Percentiles rank a stretch among this genome's conserved stretches.
Evolutionary conservation across 2,329 filamentous ascomycete species (phyloP).

Genomic region (Ophiostoma fasciatum): DNA sequence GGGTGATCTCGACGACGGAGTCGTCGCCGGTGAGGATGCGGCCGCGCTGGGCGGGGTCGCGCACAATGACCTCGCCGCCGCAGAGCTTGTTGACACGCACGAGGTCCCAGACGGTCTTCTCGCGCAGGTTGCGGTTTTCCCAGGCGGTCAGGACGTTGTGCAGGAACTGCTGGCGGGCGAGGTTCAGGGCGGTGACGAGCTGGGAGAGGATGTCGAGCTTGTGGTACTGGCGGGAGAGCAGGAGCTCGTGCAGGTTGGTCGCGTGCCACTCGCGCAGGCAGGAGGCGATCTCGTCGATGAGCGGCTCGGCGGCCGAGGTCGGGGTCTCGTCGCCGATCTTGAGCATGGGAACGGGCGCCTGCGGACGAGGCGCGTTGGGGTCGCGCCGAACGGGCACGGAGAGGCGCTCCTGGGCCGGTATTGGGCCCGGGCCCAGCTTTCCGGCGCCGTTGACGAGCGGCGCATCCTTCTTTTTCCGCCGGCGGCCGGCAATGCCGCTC

Average conservation of each 20-base stretch:
- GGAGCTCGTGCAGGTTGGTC: slow-evolving; percentile 82
- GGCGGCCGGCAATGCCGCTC: slow-evolving; percentile 31
- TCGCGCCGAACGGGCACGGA: slow-evolving; percentile 41
- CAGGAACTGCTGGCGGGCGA: slow-evolving; percentile 74
- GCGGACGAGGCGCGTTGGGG: slow-evolving; percentile 57
- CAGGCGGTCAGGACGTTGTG: slow-evolving; percentile 84
- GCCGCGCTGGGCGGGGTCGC: slow-evolving; percentile 70
- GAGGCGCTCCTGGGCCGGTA: slow-evolving; percentile 23
- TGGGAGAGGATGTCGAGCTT: slow-evolving; percentile 68
- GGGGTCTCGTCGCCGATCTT: slow-evolving; percentile 96
- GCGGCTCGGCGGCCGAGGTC: slow-evolving; percentile 71
- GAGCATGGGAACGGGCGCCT: slow-evolving; percentile 89
- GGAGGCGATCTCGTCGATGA: slow-evolving; percentile 95
- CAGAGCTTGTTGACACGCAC: slow-evolving; percentile 91
- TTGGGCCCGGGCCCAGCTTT: neutral
- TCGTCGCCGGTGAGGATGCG: slow-evolving; percentile 83
- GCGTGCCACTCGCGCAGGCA: slow-evolving; percentile 98
- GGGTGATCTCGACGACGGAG: slow-evolving; percentile 81
- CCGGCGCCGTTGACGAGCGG: slow-evolving; percentile 9
- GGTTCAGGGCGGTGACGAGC: slow-evolving; percentile 70
- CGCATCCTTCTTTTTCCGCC: slow-evolving; percentile 18
- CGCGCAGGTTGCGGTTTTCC: slow-evolving; percentile 67
- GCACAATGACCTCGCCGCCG: slow-evolving; percentile 84
- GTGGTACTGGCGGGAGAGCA: slow-evolving; percentile 69
- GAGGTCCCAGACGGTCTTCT: slow-evolving; percentile 90